A percentile compares a stretch with the other conserved stretches of the same genome.
These are phyloP conservation scores for Botrytis porri DNA, from an alignment of 2,329 filamentous ascomycete genomes.

Conservation along the genomic window DNA sequence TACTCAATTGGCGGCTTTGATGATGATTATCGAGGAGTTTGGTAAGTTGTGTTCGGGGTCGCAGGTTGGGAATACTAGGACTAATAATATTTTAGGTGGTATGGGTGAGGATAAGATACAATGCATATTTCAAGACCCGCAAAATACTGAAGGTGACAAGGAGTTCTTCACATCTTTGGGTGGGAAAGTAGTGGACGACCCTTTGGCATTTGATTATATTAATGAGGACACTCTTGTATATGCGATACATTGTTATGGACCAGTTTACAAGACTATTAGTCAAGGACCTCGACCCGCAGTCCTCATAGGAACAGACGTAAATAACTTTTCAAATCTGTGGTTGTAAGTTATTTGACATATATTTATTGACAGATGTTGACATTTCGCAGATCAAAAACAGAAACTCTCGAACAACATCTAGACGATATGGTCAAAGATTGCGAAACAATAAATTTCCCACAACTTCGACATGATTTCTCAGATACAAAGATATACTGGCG, in stretches of 20 bases:
- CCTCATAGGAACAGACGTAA: slow-evolving; percentile 36
- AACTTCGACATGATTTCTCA: slow-evolving; percentile 37
- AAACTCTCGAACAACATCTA: slow-evolving; percentile 23
- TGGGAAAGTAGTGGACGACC: slow-evolving; percentile 33
- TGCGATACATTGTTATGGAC: slow-evolving; percentile 39
- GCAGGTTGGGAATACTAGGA: neutral
- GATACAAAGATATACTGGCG: slow-evolving; percentile 38
- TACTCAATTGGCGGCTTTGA: slow-evolving; percentile 36
- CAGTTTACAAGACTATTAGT: slow-evolving; percentile 33
- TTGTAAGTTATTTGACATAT: slow-evolving; percentile 23
- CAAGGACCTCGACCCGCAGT: slow-evolving; percentile 30
- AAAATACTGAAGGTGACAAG: slow-evolving; percentile 36
- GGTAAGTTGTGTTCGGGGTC: slow-evolving; percentile 17
- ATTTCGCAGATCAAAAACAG: slow-evolving; percentile 22
- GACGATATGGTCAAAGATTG: slow-evolving; percentile 32
- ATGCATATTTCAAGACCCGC: slow-evolving; percentile 36
- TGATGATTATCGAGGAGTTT: slow-evolving; percentile 30
- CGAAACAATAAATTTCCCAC: slow-evolving; percentile 34
- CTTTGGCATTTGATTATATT: slow-evolving; percentile 33
- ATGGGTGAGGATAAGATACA: slow-evolving; percentile 1
- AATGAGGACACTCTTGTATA: slow-evolving; percentile 34
- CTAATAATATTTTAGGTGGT: neutral
- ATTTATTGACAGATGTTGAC: neutral
- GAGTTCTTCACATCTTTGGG: slow-evolving; percentile 32
- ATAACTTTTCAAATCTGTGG: slow-evolving; percentile 32